phyloP scores from a whole-genome alignment of 1,284 basidiomycete genomes.

The Leucoagaricus sp. region DNA sequence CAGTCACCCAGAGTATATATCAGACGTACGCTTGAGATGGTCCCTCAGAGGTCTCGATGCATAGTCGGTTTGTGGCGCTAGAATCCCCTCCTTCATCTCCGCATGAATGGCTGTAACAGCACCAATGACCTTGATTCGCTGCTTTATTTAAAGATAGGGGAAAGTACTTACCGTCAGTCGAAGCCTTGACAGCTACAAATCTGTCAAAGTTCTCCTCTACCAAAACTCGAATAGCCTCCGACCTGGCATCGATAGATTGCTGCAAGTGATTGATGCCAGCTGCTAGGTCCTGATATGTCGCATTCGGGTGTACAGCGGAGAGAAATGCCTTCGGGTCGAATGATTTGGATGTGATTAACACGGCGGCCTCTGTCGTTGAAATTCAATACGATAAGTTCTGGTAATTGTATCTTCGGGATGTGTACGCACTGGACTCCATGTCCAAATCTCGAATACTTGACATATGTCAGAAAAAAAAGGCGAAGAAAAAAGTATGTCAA shows the following conservation, averaged over 20 bases:
- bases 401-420: neutral
- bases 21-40: slow-evolving; percentile 76
- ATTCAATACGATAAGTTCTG: neutral
- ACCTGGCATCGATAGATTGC: slow-evolving; percentile 82
- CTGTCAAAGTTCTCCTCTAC: slow-evolving; percentile 99
- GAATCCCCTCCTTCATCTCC: slow-evolving; percentile 91
- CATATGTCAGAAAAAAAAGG: slow-evolving; percentile 29
- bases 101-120: slow-evolving; percentile 72
- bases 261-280: slow-evolving; percentile 74
- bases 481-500: slow-evolving; percentile 2
- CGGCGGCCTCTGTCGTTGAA: slow-evolving; percentile 62
- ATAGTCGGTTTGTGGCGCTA: slow-evolving; percentile 79
- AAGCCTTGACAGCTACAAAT: slow-evolving; percentile 97
- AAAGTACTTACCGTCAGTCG: slow-evolving; percentile 78
- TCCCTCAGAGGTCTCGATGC: slow-evolving; percentile 83
- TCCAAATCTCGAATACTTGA: slow-evolving; percentile 72
- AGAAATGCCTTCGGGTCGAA: slow-evolving; percentile 97
- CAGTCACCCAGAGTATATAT: neutral
- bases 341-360: slow-evolving; percentile 87
- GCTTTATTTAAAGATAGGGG: neutral
- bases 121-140: slow-evolving; percentile 1
- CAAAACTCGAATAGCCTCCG: slow-evolving; percentile 90
- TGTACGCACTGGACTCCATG: slow-evolving; percentile 65
- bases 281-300: slow-evolving; percentile 90
- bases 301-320: slow-evolving; percentile 91